phyloP scores from a whole-genome alignment of 805 yeast genomes.

The Starmerella bacillaris region DNA sequence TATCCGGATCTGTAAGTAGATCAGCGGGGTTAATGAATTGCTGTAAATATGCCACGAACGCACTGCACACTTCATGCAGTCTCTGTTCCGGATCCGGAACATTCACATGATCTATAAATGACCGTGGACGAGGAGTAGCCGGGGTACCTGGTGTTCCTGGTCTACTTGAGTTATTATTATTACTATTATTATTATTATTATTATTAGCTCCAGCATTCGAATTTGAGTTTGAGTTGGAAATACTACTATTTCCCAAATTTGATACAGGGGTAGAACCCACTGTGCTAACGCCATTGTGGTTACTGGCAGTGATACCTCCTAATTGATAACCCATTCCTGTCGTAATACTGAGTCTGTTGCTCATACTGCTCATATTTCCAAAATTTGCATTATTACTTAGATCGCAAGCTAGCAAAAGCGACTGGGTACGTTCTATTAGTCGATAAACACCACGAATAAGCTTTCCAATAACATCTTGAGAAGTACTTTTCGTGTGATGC shows the following conservation, averaged over 20 bases:
- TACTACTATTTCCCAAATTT: background rate
- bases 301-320: slow-evolving; percentile 5
- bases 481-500: slow-evolving; percentile 20
- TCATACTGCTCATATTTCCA: too few species aligned
- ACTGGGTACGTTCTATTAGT: slow-evolving; percentile 21
- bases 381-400: slow-evolving; percentile 6
- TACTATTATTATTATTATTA: background rate
- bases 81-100: slow-evolving; percentile 20
- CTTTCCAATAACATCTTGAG: slow-evolving; percentile 20
- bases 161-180: background rate
- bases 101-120: slow-evolving; percentile 10
- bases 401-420: slow-evolving; percentile 20
- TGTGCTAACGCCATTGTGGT: background rate
- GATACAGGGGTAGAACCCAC: background rate
- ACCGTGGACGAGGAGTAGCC: slow-evolving; percentile 6
- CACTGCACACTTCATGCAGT: slow-evolving; percentile 23
- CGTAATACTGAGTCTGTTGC: too few species aligned
- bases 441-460: slow-evolving; percentile 21
- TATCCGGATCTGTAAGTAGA: slow-evolving; percentile 18
- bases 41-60: slow-evolving; percentile 22
- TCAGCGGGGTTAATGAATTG: slow-evolving; percentile 20
- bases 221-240: background rate
- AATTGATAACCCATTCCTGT: too few species aligned
- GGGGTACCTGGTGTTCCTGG: background rate
- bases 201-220: background rate